Conservation (phyloP, 768 basidiomycete species). For the Xerocomellus chrysenteron region DNA sequence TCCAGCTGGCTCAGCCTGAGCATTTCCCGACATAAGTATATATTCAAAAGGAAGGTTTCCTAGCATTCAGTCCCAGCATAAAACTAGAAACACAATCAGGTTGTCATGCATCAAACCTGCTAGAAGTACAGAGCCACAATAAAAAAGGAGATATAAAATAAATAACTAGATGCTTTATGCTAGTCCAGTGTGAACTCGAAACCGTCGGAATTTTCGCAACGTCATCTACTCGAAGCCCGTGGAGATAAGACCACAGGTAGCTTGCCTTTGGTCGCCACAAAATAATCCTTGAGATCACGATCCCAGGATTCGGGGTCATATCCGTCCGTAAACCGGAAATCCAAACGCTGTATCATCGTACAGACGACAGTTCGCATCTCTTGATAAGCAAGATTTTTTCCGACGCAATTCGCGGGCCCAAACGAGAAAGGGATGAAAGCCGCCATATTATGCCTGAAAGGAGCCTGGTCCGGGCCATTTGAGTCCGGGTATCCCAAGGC, state of each 20-base stretch:
- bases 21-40: background rate
- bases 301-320: conserved; percentile 36
- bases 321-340: conserved; percentile 40
- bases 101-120: conserved; percentile 6
- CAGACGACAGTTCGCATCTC: conserved; percentile 43
- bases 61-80: background rate
- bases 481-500: conserved; percentile 26
- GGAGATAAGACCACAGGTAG: conserved; percentile 37
- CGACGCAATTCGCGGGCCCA: conserved; percentile 46
- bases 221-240: conserved; percentile 24
- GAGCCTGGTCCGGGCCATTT: conserved; percentile 23
- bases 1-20: background rate
- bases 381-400: conserved; percentile 42
- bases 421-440: conserved; percentile 48
- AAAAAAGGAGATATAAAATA: conserved; percentile 8
- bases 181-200: conserved; percentile 21
- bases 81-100: conserved; percentile 7
- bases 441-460: conserved; percentile 34
- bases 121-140: conserved; percentile 18
- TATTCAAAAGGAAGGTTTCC: conserved; percentile 10
- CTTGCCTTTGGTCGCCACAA: conserved; percentile 36
- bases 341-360: conserved; percentile 39
- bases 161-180: conserved; percentile 28
- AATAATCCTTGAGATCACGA: conserved; percentile 37
- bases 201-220: conserved; percentile 6